Percentiles rank a stretch among this genome's conserved stretches.
Evolutionary conservation across 768 basidiomycete species (phyloP).

Genomic region (Gloeopeniophorella convolvens): DNA sequence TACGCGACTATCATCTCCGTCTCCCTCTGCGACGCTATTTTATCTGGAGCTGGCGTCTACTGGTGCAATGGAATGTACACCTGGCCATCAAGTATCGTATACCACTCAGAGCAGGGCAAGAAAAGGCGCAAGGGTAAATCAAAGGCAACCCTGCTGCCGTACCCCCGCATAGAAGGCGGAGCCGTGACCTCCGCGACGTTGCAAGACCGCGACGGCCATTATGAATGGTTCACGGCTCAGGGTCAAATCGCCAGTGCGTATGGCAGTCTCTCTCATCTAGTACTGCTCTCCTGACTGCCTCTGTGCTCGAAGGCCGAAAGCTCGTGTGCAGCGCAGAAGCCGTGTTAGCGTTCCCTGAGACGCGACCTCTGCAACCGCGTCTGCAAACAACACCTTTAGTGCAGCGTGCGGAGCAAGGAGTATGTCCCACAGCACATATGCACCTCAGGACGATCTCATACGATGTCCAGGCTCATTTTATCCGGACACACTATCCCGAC

Average conservation of each 20-base stretch:
- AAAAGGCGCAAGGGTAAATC: constrained; percentile 29
- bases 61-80: constrained; percentile 15
- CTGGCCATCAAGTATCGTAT: constrained; percentile 9
- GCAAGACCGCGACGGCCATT: constrained; percentile 33
- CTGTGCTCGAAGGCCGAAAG: constrained; percentile 27
- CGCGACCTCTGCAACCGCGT: constrained; percentile 34
- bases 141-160: constrained; percentile 28
- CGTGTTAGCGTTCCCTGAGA: constrained; percentile 52
- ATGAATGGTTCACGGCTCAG: constrained; percentile 48
- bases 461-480: constrained; percentile 55
- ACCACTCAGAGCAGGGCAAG: constrained; percentile 3
- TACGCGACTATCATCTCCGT: too few species aligned
- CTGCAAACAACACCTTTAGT: constrained; percentile 30
- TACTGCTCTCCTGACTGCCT: constrained; percentile 11
- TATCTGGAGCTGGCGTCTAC: too few species aligned
- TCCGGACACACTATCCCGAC: constrained; percentile 66
- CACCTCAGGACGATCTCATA: not conserved
- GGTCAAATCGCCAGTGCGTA: constrained; percentile 11
- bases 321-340: constrained; percentile 28
- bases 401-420: constrained; percentile 63
- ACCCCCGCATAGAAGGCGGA: constrained; percentile 55
- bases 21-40: too few species aligned
- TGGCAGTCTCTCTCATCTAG: not conserved
- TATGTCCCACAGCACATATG: constrained; percentile 28
- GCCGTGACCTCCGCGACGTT: constrained; percentile 52